phyloP scores from a whole-genome alignment of 2,329 filamentous ascomycete genomes.

The Dactylellina cionopaga region DNA sequence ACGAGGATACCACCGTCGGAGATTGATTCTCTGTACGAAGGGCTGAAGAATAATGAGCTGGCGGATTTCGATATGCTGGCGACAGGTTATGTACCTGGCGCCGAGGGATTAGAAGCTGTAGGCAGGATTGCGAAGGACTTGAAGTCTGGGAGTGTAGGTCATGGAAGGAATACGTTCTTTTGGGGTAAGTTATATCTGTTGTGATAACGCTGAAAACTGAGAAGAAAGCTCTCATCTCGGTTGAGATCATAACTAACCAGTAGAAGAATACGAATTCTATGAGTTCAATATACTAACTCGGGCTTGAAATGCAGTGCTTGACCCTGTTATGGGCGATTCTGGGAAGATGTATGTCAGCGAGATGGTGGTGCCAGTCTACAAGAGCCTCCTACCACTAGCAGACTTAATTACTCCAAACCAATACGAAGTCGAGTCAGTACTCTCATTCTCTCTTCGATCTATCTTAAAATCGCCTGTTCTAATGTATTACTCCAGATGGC shows the following conservation, averaged over 20 bases:
- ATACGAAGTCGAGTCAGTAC: conserved; percentile 86
- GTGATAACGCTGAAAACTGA: not conserved
- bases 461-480: not conserved
- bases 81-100: conserved; percentile 91
- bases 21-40: conserved; percentile 83
- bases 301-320: conserved; percentile 72
- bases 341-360: conserved; percentile 89
- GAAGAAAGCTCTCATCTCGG: too few species aligned
- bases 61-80: conserved; percentile 94
- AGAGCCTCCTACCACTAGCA: conserved; percentile 78
- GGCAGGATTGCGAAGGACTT: conserved; percentile 85
- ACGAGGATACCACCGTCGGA: conserved; percentile 82
- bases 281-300: too few species aligned
- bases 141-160: conserved; percentile 68
- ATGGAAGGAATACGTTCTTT: conserved; percentile 79
- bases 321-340: conserved; percentile 98
- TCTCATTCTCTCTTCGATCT: not conserved
- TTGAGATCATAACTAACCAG: too few species aligned
- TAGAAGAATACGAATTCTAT: too few species aligned
- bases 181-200: conserved; percentile 69
- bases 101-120: conserved; percentile 82
- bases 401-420: conserved; percentile 96
- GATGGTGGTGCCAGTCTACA: conserved; percentile 91
- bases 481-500: conserved; percentile 71
- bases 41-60: conserved; percentile 82